Evolutionary conservation across 106 monocot genomes (phyloP), one percentile per base, ranked within the genome.

Genomic region (Narthecium ossifragum): DNA sequence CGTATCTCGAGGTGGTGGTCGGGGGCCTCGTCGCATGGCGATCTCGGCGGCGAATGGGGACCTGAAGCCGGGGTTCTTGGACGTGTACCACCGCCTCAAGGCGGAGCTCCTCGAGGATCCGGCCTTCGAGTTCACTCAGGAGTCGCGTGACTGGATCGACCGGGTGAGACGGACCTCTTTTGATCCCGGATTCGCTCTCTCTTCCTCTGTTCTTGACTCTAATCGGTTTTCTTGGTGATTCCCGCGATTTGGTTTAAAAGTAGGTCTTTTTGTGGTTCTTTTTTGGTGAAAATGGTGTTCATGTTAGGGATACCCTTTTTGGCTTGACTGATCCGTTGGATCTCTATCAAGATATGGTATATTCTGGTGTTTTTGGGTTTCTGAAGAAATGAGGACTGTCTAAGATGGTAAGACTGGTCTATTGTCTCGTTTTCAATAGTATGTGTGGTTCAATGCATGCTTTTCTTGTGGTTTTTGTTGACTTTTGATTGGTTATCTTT

Each of bases 61-160:
- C 50, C 48, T 67, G 37, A 83, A 63, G 66, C 31, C 71, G 73
- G 62, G 40, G 22, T 98, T 98, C 71, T 33, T 45, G 18, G 58
- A 59, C 56, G 72, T 84, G 61, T 90, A 90, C 76, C 27, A 34
- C 23, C 63, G 41, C 38, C 90, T 98, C 70, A 98, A 98, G 70
- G 61, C 72, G 48, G 90, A 90, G 60, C 76, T 98, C 34, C 84
- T 98, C 46, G 27, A 75, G 6, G 90, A 98, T 24, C 76, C 90
- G 31, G 86, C 87, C 52, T 98, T 98, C 79, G 87, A 90, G 34
- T 98, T 79, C 90, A 90, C 96, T 32, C 66, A 78, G 5, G 90
- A 90, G 36, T 63, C 84, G 21, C 78, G 86, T 36, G 57, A 74
- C 30, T 98, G 96, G 96, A 73, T 90, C 69, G 84, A 84, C 0